Conservation (phyloP, 1,284 basidiomycete species). For the Phylloboletellus chloephorus region DNA sequence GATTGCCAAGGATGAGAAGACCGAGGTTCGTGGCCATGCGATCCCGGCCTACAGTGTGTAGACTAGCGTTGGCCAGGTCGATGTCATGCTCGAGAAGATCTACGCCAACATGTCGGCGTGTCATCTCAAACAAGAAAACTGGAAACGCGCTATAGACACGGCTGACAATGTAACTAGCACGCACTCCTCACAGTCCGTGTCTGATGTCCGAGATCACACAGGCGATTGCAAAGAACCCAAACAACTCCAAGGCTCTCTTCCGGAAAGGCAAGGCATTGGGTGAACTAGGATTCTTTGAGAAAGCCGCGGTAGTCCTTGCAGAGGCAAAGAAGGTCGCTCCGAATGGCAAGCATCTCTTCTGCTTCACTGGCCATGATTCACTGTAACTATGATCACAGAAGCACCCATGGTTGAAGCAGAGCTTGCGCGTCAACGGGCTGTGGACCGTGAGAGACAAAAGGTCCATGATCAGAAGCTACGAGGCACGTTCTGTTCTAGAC, state of each 20-base stretch:
- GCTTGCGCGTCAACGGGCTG: conserved; percentile 49
- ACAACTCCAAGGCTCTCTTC: conserved; percentile 73
- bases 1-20: conserved; percentile 43
- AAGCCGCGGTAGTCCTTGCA: conserved; percentile 56
- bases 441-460: conserved; percentile 62
- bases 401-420: conserved; percentile 54
- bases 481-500: conserved; percentile 38
- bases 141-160: conserved; percentile 68
- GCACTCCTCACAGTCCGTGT: not conserved
- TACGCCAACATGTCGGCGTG: conserved; percentile 79
- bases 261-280: conserved; percentile 75
- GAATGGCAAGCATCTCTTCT: conserved; percentile 38
- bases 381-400: conserved; percentile 39
- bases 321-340: conserved; percentile 60
- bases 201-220: conserved; percentile 25
- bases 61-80: conserved; percentile 42
- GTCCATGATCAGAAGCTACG: conserved; percentile 66
- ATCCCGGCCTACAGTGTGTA: not conserved
- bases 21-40: conserved; percentile 38
- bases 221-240: conserved; percentile 66
- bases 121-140: conserved; percentile 70
- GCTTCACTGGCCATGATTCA: not conserved
- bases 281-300: conserved; percentile 69
- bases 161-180: conserved; percentile 56
- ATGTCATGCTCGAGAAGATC: conserved; percentile 70